Evolutionary conservation across 306 rosid genomes (phyloP).

Genomic region (Citrullus mucosospermus): DNA sequence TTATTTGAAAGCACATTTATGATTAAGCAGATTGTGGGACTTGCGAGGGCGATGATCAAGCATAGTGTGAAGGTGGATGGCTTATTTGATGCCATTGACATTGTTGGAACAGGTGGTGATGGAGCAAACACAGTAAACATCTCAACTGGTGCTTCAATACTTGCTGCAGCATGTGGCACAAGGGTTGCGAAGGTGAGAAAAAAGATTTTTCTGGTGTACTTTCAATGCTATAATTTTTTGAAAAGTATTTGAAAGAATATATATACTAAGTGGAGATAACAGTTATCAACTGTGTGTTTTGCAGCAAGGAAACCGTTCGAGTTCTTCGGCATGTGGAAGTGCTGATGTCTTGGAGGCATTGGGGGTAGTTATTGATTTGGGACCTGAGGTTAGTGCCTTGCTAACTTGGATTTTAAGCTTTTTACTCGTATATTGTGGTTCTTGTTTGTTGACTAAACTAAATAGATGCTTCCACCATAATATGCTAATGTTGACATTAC

Average conservation of each 20-base stretch:
- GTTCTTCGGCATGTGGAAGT: constrained; percentile 97
- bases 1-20: constrained; percentile 4
- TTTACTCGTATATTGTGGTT: neutral
- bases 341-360: constrained; percentile 86
- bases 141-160: constrained; percentile 82
- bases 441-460: neutral
- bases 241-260: neutral
- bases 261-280: neutral
- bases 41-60: constrained; percentile 80
- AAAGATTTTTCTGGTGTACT: neutral
- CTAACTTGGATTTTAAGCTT: neutral
- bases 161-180: constrained; percentile 93
- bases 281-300: constrained; percentile 1
- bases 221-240: neutral
- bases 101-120: constrained; percentile 96
- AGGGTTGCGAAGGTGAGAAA: constrained; percentile 74
- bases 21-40: constrained; percentile 58
- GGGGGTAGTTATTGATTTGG: constrained; percentile 60
- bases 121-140: constrained; percentile 93
- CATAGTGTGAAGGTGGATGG: constrained; percentile 66
- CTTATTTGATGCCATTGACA: constrained; percentile 70
- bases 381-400: constrained; percentile 46
- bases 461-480: neutral
- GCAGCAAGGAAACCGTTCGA: constrained; percentile 94
- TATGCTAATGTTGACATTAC: neutral